Base-by-base conservation (phyloP, 106 monocot genomes). In the Gastrodia elata region DNA sequence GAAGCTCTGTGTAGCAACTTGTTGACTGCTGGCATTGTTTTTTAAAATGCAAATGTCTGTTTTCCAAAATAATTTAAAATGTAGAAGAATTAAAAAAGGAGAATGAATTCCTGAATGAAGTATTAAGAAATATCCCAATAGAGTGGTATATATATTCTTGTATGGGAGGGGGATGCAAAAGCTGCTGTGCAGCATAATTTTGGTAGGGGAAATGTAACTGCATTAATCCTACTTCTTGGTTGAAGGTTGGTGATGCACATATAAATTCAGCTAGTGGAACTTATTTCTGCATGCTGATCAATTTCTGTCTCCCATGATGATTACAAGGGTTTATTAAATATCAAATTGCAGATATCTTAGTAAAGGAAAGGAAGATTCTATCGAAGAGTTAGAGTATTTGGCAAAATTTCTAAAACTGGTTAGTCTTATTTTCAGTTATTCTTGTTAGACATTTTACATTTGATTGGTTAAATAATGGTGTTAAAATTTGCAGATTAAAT, bases 371-470 rank as follows among this genome's bases (percentile, higher is more conserved):
- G 84, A 76, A 78, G 68, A 75, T 67, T 83, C 90, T 72, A 41
- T 20, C 9, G 84, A 84, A 68, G 73, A 81, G 18, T 43, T 73
- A 67, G 84, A 88, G 39, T 43, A 36, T 32, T 81, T 97, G 8
- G 77, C 81, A 35, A 82, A 85, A 18, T 97, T 97, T 80, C 79
- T 97, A 30, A 81, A 93, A 83, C 76, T 90, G 81, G 97, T 88
- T 90, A 71, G 75, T 72, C 48, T n/a, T 42, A 24, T 11, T 28
- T 24, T 80, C 36, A 64, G 16, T 79, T 52, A 56, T 46, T 9
- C 0, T 22, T 13, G 36, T 46, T 42, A 36, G 55, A 71, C 14
- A 64, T 36, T 52, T 34, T 33, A 41, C 44, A 38, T 42, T 37
- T 38, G 22, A 32, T 71, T n/a, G 40, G 32, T 70, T 35, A 73